Evolutionary conservation across 129 eudicot genomes (phyloP), one percentile per base, ranked within the genome.

Genomic region (Pittosporum tobira): DNA sequence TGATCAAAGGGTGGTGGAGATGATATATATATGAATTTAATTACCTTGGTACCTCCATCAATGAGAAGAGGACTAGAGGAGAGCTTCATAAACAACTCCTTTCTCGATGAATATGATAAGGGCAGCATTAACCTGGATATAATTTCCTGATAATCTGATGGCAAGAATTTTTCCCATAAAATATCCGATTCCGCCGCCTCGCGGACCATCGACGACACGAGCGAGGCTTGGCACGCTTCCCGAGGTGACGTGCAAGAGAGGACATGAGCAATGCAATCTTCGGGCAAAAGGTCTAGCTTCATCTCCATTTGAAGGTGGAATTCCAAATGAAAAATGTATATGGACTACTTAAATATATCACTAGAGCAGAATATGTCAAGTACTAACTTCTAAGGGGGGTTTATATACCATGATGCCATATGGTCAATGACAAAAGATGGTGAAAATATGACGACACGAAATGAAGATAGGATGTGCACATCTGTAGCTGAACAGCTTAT

Each of bases 101-200:
- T 87, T 20, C 69, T 82, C 20, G 95, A 82, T n/a, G 27, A 26
- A 54, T 50, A 82, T 0, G 16, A 28, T 34, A 72, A 3, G 1
- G 81, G 84, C 22, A 20, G 47, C 48, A 58, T 65, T 21, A 66
- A 66, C 59, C 61, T 40, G 2, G 77, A 61, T n/a, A 87, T 1
- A 51, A 82, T 74, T n/a, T 68, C 59, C 14, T 6, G 56, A 29
- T 72, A 71, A 68, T 79, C 88, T 0, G 64, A 2, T 7, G 95
- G 95, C 48, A 87, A 79, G 47, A 87, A 82, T 24, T 48, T 68
- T 50, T 66, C 81, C 91, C 95, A 87, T 51, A 87, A 51, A 6
- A 63, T 2, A 51, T 87, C 78, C 1, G 96, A 87, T 27, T 77
- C 70, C 0, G 74, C 73, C 3, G 79, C 84, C 5, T 36, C 24